A percentile compares a stretch with the other conserved stretches of the same genome.
Evolutionary conservation across 805 yeast species (phyloP).

Genomic region (Starmera dryadoides): DNA sequence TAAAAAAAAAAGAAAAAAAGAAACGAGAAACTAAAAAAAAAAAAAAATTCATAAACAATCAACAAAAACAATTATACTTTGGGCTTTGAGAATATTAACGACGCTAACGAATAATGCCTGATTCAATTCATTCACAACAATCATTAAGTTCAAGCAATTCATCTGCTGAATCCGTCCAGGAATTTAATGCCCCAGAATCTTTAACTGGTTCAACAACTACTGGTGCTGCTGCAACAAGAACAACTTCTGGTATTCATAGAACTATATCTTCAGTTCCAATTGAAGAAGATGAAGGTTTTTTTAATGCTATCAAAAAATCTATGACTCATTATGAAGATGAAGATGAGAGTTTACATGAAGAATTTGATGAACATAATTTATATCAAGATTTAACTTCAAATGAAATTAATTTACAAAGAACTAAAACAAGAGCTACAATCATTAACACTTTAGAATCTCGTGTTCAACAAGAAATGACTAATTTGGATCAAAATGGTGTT

Average conservation of each 20-base stretch:
- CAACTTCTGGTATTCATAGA: neutral
- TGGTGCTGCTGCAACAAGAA: neutral
- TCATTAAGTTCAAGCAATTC: too few species aligned
- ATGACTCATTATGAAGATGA: neutral
- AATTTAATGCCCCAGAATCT: too few species aligned
- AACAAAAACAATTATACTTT: too few species aligned
- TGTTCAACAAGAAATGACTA: constrained; percentile 14
- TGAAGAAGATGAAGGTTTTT: neutral
- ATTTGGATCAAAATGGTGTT: neutral
- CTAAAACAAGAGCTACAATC: constrained; percentile 34
- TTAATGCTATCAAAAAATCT: neutral
- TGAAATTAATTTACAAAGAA: constrained; percentile 29
- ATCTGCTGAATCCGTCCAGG: too few species aligned
- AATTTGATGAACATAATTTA: constrained; percentile 20
- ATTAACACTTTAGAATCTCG: constrained; percentile 18
- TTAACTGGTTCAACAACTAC: too few species aligned
- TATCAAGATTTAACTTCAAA: constrained; percentile 31
- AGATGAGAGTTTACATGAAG: neutral
- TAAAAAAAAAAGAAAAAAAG: too few species aligned
- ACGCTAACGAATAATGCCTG: too few species aligned
- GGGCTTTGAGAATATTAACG: too few species aligned
- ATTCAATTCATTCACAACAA: too few species aligned
- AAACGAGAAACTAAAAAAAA: too few species aligned
- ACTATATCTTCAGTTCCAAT: neutral
- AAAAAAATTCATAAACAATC: too few species aligned